phyloP scores from a whole-genome alignment of 192 early-diverging fungal genomes.

The Umbelopsis sp. region DNA sequence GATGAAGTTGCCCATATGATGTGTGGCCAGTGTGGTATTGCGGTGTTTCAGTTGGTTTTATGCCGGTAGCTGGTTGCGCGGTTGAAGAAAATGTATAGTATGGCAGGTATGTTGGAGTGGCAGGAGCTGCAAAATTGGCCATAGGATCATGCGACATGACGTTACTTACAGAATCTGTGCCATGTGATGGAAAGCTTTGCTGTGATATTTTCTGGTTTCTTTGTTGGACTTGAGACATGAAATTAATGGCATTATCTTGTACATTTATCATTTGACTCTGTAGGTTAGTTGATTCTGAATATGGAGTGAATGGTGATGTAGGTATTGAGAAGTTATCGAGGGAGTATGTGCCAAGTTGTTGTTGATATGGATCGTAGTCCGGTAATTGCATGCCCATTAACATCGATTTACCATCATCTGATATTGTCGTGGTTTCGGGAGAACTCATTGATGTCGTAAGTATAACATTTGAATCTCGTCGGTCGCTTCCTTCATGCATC shows the following conservation, averaged over 20 bases:
- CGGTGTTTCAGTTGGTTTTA: neutral
- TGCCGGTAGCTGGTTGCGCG: neutral
- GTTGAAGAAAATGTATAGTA: neutral
- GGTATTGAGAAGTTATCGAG: neutral
- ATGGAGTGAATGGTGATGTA: neutral
- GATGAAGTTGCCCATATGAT: neutral
- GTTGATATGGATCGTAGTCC: conserved; percentile 31
- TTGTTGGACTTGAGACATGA: neutral
- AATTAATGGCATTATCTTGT: neutral
- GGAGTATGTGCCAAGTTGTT: conserved; percentile 19
- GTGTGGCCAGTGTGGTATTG: neutral
- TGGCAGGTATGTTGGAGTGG: neutral
- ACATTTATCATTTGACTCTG: neutral
- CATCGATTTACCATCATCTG: conserved; percentile 9
- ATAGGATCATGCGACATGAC: neutral
- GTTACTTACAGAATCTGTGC: neutral
- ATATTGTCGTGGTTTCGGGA: neutral
- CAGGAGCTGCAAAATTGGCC: neutral
- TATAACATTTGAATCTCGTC: conserved; percentile 13
- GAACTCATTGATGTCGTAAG: neutral
- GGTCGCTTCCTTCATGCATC: neutral
- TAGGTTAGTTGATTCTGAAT: neutral
- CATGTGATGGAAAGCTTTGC: neutral
- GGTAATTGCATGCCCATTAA: neutral
- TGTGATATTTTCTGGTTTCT: neutral